phyloP scores from a whole-genome alignment of 441 rosid genomes.

The Populus hybrid region DNA sequence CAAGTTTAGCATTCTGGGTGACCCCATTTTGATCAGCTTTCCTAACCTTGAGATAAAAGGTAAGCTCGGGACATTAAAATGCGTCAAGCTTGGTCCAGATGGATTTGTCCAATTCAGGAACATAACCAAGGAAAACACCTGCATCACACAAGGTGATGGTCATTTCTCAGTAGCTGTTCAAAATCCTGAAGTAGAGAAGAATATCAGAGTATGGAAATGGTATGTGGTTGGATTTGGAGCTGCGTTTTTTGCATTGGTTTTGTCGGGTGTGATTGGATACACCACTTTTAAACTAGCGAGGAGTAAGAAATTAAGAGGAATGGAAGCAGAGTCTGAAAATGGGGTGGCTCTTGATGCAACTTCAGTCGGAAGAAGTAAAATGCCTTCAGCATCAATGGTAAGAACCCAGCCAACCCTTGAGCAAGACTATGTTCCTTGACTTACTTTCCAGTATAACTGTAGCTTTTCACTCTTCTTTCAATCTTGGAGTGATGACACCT shows the following conservation, averaged over 20 bases:
- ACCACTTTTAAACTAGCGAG: conserved; percentile 14
- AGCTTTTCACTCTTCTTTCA: not conserved
- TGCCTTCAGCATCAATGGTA: conserved; percentile 70
- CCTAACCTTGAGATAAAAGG: not conserved
- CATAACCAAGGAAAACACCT: conserved; percentile 30
- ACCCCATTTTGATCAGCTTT: conserved; percentile 41
- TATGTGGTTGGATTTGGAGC: conserved; percentile 36
- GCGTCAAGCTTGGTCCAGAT: conserved; percentile 37
- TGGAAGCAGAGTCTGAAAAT: conserved; percentile 68
- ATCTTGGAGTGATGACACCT: not conserved
- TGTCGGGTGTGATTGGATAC: conserved; percentile 24
- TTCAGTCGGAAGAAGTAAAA: conserved; percentile 41
- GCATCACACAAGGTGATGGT: conserved; percentile 41
- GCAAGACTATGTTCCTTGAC: conserved; percentile 39
- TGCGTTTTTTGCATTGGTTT: conserved; percentile 26
- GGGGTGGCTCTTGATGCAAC: conserved; percentile 43
- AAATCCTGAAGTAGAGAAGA: conserved; percentile 1
- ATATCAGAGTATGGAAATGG: conserved; percentile 25
- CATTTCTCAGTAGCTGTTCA: conserved; percentile 44
- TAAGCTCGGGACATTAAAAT: conserved; percentile 23
- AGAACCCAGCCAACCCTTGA: conserved; percentile 85
- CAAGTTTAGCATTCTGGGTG: conserved; percentile 21
- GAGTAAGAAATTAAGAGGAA: conserved; percentile 38
- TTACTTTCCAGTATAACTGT: not conserved
- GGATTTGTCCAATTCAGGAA: conserved; percentile 33